A percentile compares a stretch with the other conserved stretches of the same genome.
These are phyloP conservation scores for Hyaloscypha bicolor DNA, from an alignment of 495 filamentous ascomycete genomes.

Conservation along the genomic window DNA sequence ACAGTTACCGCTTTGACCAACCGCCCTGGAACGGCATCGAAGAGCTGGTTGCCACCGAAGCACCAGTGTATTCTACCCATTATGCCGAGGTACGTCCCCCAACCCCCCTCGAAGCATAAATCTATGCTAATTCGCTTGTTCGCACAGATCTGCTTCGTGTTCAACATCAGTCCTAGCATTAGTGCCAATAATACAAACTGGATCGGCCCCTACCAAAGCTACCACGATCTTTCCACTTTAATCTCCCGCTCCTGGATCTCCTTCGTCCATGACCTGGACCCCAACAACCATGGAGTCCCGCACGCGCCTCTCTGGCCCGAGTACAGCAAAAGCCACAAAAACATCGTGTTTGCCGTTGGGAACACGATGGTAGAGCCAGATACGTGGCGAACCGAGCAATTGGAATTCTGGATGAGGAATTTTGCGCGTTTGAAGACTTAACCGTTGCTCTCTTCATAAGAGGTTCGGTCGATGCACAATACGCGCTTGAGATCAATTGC, in stretches of 20 bases:
- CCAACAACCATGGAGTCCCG: constrained; percentile 38
- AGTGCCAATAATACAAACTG: constrained; percentile 18
- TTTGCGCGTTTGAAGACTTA: neutral
- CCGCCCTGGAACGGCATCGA: constrained; percentile 31
- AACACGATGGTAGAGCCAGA: neutral
- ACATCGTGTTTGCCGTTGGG: neutral
- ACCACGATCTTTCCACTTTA: constrained; percentile 46
- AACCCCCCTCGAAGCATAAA: neutral
- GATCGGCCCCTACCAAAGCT: constrained; percentile 37
- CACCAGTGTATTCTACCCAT: constrained; percentile 44
- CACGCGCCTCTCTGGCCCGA: constrained; percentile 16
- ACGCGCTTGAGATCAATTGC: no score
- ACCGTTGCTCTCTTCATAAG: neutral
- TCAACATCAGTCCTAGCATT: constrained; percentile 48
- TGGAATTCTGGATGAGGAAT: constrained; percentile 3
- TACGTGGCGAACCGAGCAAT: neutral
- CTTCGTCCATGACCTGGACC: constrained; percentile 54
- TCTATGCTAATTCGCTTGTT: neutral
- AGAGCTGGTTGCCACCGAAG: constrained; percentile 24
- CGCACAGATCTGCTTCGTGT: constrained; percentile 47
- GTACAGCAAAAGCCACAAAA: neutral
- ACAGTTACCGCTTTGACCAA: constrained; percentile 28
- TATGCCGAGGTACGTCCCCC: constrained; percentile 49
- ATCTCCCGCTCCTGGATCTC: constrained; percentile 57
- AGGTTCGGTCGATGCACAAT: no score